Conservation (phyloP, 176 grass and related monocot species). For the Aegilops bicornis region DNA sequence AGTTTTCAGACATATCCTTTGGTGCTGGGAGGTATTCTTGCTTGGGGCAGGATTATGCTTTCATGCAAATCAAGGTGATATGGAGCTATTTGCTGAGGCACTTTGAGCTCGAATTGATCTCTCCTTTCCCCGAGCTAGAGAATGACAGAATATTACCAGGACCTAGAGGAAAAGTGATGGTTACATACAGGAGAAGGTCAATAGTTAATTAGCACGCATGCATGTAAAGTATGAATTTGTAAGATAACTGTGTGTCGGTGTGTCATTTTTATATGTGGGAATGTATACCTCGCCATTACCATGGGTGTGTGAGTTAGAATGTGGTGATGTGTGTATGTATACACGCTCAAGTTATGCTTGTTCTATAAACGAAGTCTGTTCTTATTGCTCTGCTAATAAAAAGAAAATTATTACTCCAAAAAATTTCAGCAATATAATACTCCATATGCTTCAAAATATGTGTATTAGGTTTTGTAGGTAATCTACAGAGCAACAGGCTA, state of each 20-base stretch:
- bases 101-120: neutral
- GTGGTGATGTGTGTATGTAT: too few species aligned
- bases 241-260: neutral
- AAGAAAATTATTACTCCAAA: too few species aligned
- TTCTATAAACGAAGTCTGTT: too few species aligned
- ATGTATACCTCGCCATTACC: too few species aligned
- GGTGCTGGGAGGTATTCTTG: neutral
- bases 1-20: neutral
- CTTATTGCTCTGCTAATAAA: too few species aligned
- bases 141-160: neutral
- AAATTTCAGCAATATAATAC: too few species aligned
- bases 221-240: neutral
- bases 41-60: neutral
- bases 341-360: too few species aligned
- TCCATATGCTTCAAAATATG: too few species aligned
- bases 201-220: neutral
- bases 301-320: too few species aligned
- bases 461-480: too few species aligned
- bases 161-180: neutral
- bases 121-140: neutral
- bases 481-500: too few species aligned
- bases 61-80: neutral
- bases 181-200: neutral
- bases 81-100: neutral
- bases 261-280: too few species aligned